Base-by-base conservation (phyloP, 805 yeast genomes). In the Kodamaea nitidulidarum region DNA sequence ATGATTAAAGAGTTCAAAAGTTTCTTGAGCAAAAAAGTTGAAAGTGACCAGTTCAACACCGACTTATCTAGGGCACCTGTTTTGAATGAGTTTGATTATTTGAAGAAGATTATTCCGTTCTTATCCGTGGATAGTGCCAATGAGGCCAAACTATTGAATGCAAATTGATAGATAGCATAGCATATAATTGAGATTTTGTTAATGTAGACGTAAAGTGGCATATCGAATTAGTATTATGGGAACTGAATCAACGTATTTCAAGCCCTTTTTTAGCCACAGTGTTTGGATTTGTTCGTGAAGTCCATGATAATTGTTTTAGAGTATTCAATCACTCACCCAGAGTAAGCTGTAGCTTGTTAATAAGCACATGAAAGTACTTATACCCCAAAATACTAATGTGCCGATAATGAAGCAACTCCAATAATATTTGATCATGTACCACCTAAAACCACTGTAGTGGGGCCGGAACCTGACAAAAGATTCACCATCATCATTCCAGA, bases 1-100 rank as follows among this genome's bases (percentile, higher is more conserved):
- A 55, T 65, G 30, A 71, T 75, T 15, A 63, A 65, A 10, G 80
- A 75, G 47, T 73, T 73, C 51, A 75, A 71, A 46, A 38, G 43
- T 4, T 75, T 64, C 42, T 52, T 71, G 42, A 51, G 50, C 38
- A 50, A 49, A 6, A 54, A 60, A 35, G 58, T 62, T 31, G 63
- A 58, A 28, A 38, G 48, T 22, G 67, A 61, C 40, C 55, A 52
- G 26, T 52, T 56, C 41, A 47, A 43, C 34, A 40, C 35, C 21
- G 43, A 44, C 32, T 34, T 31, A 9, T 15, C 41, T 2, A 30
- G 31, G 35, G 15, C 22, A 4, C 34, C 10, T n/a, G 43, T 39
- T n/a, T 29, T 45, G 11, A 38, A 29, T 29, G 71, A 67, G 42
- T 46, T 41, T 9, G 61, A 56, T 20, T 67, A 64, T 40, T 63